These are phyloP conservation scores for Tetrapisispora fleetii DNA, from an alignment of 805 yeast species.

Conservation along the genomic window DNA sequence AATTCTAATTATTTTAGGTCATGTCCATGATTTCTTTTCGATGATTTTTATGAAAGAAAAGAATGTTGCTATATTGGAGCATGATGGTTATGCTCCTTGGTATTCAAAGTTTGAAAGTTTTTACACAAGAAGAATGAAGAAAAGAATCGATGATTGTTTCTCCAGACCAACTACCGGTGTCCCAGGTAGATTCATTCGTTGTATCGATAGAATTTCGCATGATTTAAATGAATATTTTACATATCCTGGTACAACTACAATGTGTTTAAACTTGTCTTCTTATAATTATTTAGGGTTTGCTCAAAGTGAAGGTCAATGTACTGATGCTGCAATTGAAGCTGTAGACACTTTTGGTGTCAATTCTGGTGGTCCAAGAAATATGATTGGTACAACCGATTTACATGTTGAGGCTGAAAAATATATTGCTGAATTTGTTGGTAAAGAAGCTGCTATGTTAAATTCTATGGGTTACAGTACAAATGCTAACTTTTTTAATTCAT, in stretches of 20 bases:
- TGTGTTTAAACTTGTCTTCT: conserved; percentile 77
- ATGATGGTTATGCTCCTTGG: conserved; percentile 93
- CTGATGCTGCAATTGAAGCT: conserved; percentile 58
- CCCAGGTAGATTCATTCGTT: conserved; percentile 83
- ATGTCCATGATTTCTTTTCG: conserved; percentile 81
- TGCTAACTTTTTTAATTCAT: conserved; percentile 72
- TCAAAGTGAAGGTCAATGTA: conserved; percentile 86
- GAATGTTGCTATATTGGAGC: conserved; percentile 58
- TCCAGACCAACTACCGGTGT: conserved; percentile 95
- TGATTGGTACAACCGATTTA: conserved; percentile 66
- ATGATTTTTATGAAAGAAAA: conserved; percentile 50
- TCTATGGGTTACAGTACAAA: conserved; percentile 97
- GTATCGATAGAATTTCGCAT: conserved; percentile 67
- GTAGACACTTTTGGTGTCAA: conserved; percentile 67
- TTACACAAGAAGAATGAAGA: conserved; percentile 84
- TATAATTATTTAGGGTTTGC: conserved; percentile 96
- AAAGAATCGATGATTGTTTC: conserved; percentile 87
- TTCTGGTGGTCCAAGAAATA: conserved; percentile 66
- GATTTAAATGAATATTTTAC: conserved; percentile 56
- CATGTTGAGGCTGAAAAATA: conserved; percentile 65
- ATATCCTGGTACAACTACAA: conserved; percentile 65
- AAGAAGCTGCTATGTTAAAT: conserved; percentile 76
- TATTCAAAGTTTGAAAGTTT: conserved; percentile 88
- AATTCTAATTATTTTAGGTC: conserved; percentile 79
- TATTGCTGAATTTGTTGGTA: conserved; percentile 80